Evolutionary conservation across 108 stramenopile genomes (phyloP).

Genomic region (Mediolabrus comicus): DNA sequence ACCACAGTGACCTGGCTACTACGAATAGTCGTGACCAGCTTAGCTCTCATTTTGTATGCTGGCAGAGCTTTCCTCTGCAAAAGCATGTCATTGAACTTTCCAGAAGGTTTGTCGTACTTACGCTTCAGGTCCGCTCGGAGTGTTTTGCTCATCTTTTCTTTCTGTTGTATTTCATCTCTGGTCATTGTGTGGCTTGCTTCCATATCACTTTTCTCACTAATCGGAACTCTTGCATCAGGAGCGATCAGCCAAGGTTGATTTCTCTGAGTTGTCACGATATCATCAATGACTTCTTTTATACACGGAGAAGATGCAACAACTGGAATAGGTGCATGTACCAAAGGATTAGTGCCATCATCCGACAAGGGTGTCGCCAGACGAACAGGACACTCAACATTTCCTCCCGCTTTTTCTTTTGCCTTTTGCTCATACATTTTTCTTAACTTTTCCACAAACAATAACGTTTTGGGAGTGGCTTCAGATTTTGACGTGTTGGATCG

Average conservation of each 20-base stretch:
- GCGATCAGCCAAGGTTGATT: constrained; percentile 76
- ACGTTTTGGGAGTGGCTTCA: constrained; percentile 47
- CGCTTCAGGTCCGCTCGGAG: constrained; percentile 43
- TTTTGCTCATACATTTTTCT: constrained; percentile 59
- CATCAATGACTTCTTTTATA: constrained; percentile 53
- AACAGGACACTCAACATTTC: constrained; percentile 7
- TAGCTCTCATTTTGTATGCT: constrained; percentile 57
- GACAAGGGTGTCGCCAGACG: constrained; percentile 31
- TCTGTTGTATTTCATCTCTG: constrained; percentile 10
- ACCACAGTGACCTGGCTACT: constrained; percentile 67
- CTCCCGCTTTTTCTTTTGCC: constrained; percentile 51
- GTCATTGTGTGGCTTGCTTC: constrained; percentile 1
- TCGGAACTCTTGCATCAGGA: constrained; percentile 64
- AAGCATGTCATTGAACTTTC: constrained; percentile 42
- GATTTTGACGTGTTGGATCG: constrained; percentile 1
- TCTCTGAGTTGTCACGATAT: constrained; percentile 53
- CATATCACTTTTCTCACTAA: constrained; percentile 1
- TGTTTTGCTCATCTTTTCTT: constrained; percentile 44
- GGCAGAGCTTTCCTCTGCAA: constrained; percentile 57
- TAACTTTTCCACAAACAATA: constrained; percentile 63
- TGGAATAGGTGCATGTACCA: constrained; percentile 51
- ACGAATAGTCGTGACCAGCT: constrained; percentile 59
- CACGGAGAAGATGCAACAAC: constrained; percentile 57
- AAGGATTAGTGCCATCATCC: not conserved
- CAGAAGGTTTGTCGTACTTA: constrained; percentile 27